Percentiles rank a stretch among this genome's conserved stretches.
Evolutionary conservation across 306 rosid genomes (phyloP).

Genomic region (Acacia melanoxylon): DNA sequence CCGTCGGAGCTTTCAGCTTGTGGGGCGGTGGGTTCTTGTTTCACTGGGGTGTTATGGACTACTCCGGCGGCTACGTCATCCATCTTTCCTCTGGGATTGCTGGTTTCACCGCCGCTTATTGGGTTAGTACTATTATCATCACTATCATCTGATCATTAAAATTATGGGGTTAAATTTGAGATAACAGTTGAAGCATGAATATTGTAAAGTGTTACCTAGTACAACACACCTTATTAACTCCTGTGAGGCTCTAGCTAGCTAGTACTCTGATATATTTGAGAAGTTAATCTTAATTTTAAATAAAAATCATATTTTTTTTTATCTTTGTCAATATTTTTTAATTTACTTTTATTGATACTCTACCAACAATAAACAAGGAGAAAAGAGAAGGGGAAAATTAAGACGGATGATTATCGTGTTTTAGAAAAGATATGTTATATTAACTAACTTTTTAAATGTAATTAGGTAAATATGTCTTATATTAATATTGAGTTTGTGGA

Average conservation of each 20-base stretch:
- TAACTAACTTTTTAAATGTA: too few species aligned
- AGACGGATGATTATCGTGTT: rapidly evolving
- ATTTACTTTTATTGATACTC: too few species aligned
- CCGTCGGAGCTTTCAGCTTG: constrained; percentile 39
- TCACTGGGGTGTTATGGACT: constrained; percentile 51
- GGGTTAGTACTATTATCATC: constrained; percentile 22
- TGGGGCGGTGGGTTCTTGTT: constrained; percentile 46
- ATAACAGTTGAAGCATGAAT: not conserved
- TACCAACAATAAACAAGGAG: rapidly evolving
- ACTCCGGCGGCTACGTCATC: constrained; percentile 51
- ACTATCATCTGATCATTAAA: not conserved
- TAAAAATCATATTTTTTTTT: too few species aligned
- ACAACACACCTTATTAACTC: not conserved
- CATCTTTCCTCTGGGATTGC: constrained; percentile 49
- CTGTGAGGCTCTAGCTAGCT: too few species aligned
- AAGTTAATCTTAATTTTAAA: too few species aligned
- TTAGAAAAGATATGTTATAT: too few species aligned
- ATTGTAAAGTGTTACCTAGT: not conserved
- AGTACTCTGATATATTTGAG: too few species aligned
- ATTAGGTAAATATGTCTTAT: too few species aligned
- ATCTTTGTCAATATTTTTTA: too few species aligned
- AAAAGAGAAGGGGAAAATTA: rapidly evolving
- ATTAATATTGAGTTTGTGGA: too few species aligned
- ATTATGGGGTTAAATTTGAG: not conserved
- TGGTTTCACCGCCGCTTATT: constrained; percentile 46